Conservation (phyloP, 768 basidiomycete species). For the Suillus hirtellus region DNA sequence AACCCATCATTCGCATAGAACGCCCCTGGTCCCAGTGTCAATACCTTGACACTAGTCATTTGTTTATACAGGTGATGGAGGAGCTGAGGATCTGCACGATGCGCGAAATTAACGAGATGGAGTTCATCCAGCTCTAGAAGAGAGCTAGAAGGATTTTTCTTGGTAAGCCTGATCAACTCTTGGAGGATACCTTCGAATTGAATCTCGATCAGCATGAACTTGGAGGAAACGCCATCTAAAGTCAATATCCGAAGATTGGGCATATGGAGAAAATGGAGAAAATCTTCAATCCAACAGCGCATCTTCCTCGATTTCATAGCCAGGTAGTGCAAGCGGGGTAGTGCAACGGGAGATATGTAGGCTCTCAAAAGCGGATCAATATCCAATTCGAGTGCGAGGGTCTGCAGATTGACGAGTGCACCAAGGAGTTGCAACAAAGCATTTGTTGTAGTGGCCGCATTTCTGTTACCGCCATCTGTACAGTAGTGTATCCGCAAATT, state of each 20-base stretch:
- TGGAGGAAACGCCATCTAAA: background rate
- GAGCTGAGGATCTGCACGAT: background rate
- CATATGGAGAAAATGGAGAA: background rate
- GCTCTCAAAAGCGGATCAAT: background rate
- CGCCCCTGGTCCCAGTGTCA: background rate
- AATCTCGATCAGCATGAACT: background rate
- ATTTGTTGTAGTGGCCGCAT: background rate
- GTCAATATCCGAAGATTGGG: background rate
- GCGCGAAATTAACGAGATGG: background rate
- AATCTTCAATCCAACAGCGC: background rate
- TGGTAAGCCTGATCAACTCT: background rate
- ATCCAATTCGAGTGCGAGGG: background rate
- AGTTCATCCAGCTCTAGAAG: constrained; percentile 2
- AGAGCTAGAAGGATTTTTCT: background rate
- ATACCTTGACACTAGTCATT: background rate
- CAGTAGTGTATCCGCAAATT: background rate
- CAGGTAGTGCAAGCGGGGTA: background rate
- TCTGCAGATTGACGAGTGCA: background rate
- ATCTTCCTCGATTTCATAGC: background rate
- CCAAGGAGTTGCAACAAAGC: background rate
- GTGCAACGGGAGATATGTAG: background rate
- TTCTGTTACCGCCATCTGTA: background rate
- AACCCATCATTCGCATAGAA: background rate
- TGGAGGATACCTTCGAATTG: background rate
- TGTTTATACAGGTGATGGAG: background rate